Evolutionary conservation across 225 moss, liverwort and hornwort species (phyloP).

Genomic region (Thuidium tamariscinum): DNA sequence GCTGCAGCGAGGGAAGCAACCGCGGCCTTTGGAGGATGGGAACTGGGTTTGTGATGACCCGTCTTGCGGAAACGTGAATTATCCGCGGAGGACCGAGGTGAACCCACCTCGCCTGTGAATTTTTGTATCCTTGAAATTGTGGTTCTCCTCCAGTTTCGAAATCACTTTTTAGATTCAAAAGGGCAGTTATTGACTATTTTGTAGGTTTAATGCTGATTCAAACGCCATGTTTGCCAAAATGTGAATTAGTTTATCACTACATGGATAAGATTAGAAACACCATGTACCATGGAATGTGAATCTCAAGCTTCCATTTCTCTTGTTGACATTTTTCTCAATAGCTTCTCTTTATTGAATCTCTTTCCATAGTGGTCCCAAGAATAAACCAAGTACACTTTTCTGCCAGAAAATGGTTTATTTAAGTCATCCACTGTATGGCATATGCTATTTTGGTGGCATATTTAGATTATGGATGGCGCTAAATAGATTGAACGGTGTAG

Average conservation of each 20-base stretch:
- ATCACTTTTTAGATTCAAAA: neutral
- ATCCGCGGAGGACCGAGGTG: constrained; percentile 97
- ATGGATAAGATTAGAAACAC: neutral
- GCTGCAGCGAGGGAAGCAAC: constrained; percentile 92
- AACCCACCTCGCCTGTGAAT: neutral
- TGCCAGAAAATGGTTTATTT: neutral
- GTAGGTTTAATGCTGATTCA: neutral
- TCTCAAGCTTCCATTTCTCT: neutral
- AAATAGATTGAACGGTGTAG: neutral
- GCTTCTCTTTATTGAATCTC: neutral
- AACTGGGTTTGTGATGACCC: constrained; percentile 99
- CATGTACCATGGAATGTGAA: neutral
- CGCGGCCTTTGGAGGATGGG: constrained; percentile 95
- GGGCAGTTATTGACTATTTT: neutral
- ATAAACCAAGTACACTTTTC: neutral
- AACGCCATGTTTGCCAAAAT: neutral
- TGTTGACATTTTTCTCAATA: neutral
- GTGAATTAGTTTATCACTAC: neutral
- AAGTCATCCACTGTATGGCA: neutral
- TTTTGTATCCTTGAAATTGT: neutral
- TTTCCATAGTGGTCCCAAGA: neutral
- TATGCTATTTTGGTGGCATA: neutral
- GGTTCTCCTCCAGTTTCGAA: neutral
- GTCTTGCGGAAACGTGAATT: constrained; percentile 88
- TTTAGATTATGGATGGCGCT: neutral